These are phyloP conservation scores for Gleditsia sinensis DNA, from an alignment of 306 rosid genomes.

Conservation along the genomic window DNA sequence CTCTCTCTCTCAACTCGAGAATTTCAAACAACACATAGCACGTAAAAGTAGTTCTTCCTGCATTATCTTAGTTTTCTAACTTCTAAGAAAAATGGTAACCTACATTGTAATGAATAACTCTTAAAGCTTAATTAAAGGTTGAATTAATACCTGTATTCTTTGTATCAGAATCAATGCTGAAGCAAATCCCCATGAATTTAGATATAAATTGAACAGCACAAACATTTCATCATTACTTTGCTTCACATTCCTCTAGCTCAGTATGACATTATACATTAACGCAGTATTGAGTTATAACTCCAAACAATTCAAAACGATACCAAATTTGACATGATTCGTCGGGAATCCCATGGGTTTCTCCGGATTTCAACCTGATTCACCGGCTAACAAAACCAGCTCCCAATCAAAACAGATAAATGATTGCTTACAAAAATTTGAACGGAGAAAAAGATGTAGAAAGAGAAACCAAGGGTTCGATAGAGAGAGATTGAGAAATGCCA, in stretches of 20 bases:
- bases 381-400: constrained; percentile 1
- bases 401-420: background rate
- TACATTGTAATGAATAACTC: background rate
- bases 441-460: constrained; percentile 18
- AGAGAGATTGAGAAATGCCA: background rate
- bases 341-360: constrained; percentile 4
- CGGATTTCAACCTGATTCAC: constrained; percentile 40
- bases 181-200: constrained; percentile 86
- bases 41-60: background rate
- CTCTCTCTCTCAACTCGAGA: background rate
- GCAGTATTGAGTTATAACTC: background rate
- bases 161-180: constrained; percentile 59
- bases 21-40: background rate
- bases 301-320: background rate
- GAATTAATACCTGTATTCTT: constrained; percentile 43
- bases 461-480: constrained; percentile 3
- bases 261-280: background rate
- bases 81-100: background rate
- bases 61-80: background rate
- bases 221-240: constrained; percentile 31
- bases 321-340: constrained; percentile 1
- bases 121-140: background rate
- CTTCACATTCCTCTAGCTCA: constrained; percentile 5
- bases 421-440: constrained; percentile 4
- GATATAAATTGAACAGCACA: constrained; percentile 29